Evolutionary conservation across 305 asterid genomes (phyloP).

Genomic region (Caryopteris hybrid): DNA sequence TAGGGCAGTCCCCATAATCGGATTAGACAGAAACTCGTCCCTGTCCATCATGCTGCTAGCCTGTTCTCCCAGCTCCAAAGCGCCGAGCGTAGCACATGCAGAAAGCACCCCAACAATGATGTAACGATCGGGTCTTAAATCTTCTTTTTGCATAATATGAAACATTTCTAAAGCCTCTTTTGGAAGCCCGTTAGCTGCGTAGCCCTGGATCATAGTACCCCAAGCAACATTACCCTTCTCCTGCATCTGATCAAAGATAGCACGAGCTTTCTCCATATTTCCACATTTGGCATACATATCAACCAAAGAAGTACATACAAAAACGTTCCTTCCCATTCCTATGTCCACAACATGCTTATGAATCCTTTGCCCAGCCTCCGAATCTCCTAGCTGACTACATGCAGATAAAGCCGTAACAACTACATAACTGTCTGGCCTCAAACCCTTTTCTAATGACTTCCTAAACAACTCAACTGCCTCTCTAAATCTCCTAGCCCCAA

Average conservation of each 20-base stretch:
- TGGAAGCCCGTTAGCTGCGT: constrained; percentile 67
- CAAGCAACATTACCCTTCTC: constrained; percentile 65
- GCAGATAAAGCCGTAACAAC: constrained; percentile 67
- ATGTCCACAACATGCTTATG: constrained; percentile 37
- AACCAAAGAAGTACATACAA: constrained; percentile 53
- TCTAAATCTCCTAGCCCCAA: constrained; percentile 36
- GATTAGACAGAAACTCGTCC: constrained; percentile 44
- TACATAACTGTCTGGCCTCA: constrained; percentile 58
- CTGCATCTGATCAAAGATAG: constrained; percentile 55
- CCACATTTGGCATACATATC: constrained; percentile 71
- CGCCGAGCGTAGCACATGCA: constrained; percentile 64
- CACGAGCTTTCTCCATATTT: constrained; percentile 54
- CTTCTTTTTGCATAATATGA: constrained; percentile 35
- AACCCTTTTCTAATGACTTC: constrained; percentile 42
- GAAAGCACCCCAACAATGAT: constrained; percentile 70
- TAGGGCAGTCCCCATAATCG: constrained; percentile 56
- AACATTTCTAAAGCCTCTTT: constrained; percentile 58
- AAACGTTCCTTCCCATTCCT: constrained; percentile 56
- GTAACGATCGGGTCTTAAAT: constrained; percentile 49
- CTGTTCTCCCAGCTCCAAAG: constrained; percentile 54
- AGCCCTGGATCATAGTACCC: constrained; percentile 76
- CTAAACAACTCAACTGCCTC: constrained; percentile 53
- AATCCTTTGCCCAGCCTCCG: constrained; percentile 47
- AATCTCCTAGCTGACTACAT: constrained; percentile 56
- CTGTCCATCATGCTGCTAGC: constrained; percentile 45